phyloP scores from a whole-genome alignment of 2,329 filamentous ascomycete genomes.

The Aspergillus sp. region DNA sequence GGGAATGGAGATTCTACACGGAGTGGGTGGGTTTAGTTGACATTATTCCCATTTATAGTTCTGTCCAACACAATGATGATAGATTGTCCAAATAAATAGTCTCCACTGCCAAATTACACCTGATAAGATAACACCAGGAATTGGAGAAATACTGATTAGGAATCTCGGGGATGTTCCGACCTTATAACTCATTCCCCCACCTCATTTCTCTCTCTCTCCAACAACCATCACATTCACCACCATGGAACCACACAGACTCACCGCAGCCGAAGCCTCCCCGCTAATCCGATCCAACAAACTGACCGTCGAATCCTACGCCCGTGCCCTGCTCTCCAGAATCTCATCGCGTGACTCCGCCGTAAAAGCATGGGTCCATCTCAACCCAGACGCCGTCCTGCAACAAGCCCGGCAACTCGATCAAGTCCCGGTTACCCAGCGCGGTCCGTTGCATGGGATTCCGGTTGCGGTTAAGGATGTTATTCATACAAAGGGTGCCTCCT shows the following conservation, averaged over 20 bases:
- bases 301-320: conserved; percentile 52
- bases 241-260: conserved; percentile 2
- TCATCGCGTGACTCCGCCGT: conserved; percentile 46
- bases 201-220: neutral
- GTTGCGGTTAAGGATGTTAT: conserved; percentile 64
- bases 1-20: too few relatives aligned
- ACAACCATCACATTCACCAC: neutral
- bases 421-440: conserved; percentile 49
- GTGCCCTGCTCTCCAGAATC: conserved; percentile 49
- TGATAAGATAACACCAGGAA: too few relatives aligned
- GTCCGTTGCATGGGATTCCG: conserved; percentile 58
- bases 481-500: conserved; percentile 55
- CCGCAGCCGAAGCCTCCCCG: neutral
- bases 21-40: too few relatives aligned
- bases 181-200: neutral
- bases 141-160: too few relatives aligned
- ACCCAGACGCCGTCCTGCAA: conserved; percentile 47
- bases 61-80: too few relatives aligned
- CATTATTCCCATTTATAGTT: too few relatives aligned
- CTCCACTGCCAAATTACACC: too few relatives aligned
- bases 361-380: conserved; percentile 53
- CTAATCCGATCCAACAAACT: conserved; percentile 32
- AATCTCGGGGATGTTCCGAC: too few relatives aligned
- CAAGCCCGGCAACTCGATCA: conserved; percentile 51
- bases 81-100: too few relatives aligned